These are phyloP conservation scores for Lactifluus volemus DNA, from an alignment of 768 basidiomycete genomes.

Conservation along the genomic window DNA sequence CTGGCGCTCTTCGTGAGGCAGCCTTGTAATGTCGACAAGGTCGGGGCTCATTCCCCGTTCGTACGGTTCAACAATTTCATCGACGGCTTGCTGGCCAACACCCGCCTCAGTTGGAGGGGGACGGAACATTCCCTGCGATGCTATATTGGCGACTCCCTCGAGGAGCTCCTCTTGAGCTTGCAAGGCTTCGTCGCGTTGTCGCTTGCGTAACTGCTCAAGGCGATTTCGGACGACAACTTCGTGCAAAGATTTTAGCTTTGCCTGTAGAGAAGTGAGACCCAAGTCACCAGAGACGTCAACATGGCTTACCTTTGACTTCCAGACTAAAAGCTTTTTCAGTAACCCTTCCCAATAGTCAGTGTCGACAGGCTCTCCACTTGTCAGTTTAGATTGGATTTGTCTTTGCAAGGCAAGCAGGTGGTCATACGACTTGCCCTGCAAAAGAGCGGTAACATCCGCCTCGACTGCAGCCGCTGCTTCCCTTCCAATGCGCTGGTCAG, in stretches of 20 bases:
- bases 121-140: conserved; percentile 38
- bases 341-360: conserved; percentile 97
- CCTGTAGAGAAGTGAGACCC: conserved; percentile 37
- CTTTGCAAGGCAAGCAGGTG: conserved; percentile 77
- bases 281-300: not conserved
- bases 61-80: conserved; percentile 73
- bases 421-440: conserved; percentile 80
- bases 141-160: conserved; percentile 63
- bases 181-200: conserved; percentile 91
- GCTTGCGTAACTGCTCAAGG: conserved; percentile 89
- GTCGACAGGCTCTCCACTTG: conserved; percentile 90
- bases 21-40: conserved; percentile 60
- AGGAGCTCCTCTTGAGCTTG: conserved; percentile 88
- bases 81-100: conserved; percentile 29
- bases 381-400: conserved; percentile 80
- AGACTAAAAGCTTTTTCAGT: conserved; percentile 85
- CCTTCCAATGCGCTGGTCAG: conserved; percentile 50
- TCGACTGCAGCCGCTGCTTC: conserved; percentile 77
- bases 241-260: conserved; percentile 85
- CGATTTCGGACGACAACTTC: conserved; percentile 96
- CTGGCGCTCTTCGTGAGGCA: conserved; percentile 71
- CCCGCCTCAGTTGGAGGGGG: conserved; percentile 28
- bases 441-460: conserved; percentile 67
- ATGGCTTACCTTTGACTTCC: conserved; percentile 81
- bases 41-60: conserved; percentile 79